phyloP scores from a whole-genome alignment of 768 basidiomycete genomes.

The Daedaleopsis sinensis region DNA sequence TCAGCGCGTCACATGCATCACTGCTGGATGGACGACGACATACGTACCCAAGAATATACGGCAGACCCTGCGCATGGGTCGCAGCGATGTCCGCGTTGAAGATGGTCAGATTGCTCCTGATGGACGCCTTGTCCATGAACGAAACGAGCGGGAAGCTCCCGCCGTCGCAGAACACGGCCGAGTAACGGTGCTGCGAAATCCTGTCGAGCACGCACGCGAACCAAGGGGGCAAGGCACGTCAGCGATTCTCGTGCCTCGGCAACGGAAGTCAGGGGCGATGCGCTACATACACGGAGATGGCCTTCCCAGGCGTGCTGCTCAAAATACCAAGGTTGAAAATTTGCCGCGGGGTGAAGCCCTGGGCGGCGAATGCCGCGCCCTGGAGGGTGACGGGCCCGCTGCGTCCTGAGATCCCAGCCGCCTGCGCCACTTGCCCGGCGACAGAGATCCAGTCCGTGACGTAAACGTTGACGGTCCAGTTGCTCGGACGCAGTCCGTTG shows the following conservation, averaged over 20 bases:
- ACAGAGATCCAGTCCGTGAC: constrained; percentile 33
- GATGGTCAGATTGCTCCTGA: constrained; percentile 43
- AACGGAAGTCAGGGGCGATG: neutral
- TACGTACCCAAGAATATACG: constrained; percentile 59
- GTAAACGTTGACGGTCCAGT: constrained; percentile 34
- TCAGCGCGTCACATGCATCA: neutral
- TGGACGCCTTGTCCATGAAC: constrained; percentile 67
- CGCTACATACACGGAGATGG: constrained; percentile 55
- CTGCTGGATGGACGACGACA: neutral
- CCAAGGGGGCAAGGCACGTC: neutral
- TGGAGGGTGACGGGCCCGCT: constrained; percentile 26
- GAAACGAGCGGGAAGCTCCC: constrained; percentile 54
- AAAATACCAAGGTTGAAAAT: constrained; percentile 57
- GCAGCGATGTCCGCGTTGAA: constrained; percentile 36
- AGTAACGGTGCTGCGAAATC: constrained; percentile 53
- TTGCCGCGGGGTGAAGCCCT: constrained; percentile 61
- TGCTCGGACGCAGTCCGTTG: constrained; percentile 32
- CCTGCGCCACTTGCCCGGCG: constrained; percentile 27
- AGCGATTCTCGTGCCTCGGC: neutral
- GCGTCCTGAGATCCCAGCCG: constrained; percentile 21
- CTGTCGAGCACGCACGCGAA: neutral
- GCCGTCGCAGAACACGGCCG: constrained; percentile 65
- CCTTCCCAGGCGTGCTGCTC: constrained; percentile 45
- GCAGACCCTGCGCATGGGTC: constrained; percentile 46
- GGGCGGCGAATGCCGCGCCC: constrained; percentile 31